Base-by-base conservation (phyloP, 805 yeast species). In the Debaryomyces prosopidis region DNA sequence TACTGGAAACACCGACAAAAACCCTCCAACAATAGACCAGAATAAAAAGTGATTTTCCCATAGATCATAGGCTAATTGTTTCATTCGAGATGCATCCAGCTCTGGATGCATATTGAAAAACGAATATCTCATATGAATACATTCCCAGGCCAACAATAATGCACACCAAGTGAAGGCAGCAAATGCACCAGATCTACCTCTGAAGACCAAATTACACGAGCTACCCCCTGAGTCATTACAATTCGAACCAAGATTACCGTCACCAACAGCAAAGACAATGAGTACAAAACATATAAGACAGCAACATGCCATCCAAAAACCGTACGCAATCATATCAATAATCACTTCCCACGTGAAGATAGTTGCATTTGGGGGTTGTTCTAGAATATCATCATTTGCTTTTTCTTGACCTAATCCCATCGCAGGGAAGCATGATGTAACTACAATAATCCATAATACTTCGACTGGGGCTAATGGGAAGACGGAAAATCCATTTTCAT, bases 101-200 rank as follows among this genome's bases (percentile, higher is more conserved):
- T 81, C 85, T 18, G 87, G 87, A 46, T 83, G 78, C 87, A 84
- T 84, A 43, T 69, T 68, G 65, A 87, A 87, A 49, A 88, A 70
- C 1, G 95, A 87, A 54, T 82, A 73, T 54, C 85, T 73, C 64
- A 82, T 67, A 59, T 87, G 88, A 46, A 87, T 76, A 54, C 88
- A 89, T 66, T 87, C 94, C 94, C 94, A 87, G 1, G 95, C 94
- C 39, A 87, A 70, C 23, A 88, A 61, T 47, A 89, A 74, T 3
- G 92, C 86, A 68, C 91, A 79, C 95, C 96, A 89, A 0, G 96
- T 89, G 84, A 88, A 84, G 1, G 84, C 80, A 1, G 85, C 85
- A 71, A 89, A 89, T 0, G 90, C 79, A 3, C 86, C 80, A 3
- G 95, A 80, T 62, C 96, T 79, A 3, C 90, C 87, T 54, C 79